Conservation (phyloP, 2,329 filamentous ascomycete genomes). For the Clarireedia homoeocarpa region DNA sequence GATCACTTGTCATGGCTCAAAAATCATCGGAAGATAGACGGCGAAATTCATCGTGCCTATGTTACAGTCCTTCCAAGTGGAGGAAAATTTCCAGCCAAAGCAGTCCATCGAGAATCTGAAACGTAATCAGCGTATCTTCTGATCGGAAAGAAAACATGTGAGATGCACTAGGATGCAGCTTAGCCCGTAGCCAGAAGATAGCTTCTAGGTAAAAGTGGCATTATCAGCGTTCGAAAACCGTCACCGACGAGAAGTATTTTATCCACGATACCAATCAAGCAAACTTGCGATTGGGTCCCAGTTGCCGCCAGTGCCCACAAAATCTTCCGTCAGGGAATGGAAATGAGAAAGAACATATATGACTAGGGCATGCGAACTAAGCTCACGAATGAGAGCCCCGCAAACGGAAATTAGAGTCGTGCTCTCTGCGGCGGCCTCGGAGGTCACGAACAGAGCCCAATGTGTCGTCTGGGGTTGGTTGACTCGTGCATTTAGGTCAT, state of each 20-base stretch:
- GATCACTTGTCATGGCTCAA: slow-evolving; percentile 5
- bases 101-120: not conserved
- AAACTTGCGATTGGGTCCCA: not conserved
- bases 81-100: not conserved
- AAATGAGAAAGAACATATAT: not conserved
- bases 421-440: not conserved
- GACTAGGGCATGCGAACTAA: not conserved
- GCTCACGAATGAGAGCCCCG: not conserved
- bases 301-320: not conserved
- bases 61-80: not conserved
- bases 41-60: not conserved
- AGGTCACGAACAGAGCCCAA: not conserved
- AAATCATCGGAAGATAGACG: not conserved
- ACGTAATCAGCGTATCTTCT: slow-evolving; percentile 6
- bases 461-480: not conserved
- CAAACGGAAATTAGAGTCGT: not conserved
- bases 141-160: slow-evolving; percentile 4
- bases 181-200: not conserved
- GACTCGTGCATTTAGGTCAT: not conserved
- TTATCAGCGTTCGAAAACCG: not conserved
- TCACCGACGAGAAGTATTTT: too few relatives aligned
- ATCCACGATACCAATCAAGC: too few relatives aligned
- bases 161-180: not conserved
- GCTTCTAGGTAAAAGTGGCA: not conserved
- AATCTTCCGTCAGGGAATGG: not conserved